Evolutionary conservation across 2,329 filamentous ascomycete species (phyloP).

Genomic region (Xylaria sp.): DNA sequence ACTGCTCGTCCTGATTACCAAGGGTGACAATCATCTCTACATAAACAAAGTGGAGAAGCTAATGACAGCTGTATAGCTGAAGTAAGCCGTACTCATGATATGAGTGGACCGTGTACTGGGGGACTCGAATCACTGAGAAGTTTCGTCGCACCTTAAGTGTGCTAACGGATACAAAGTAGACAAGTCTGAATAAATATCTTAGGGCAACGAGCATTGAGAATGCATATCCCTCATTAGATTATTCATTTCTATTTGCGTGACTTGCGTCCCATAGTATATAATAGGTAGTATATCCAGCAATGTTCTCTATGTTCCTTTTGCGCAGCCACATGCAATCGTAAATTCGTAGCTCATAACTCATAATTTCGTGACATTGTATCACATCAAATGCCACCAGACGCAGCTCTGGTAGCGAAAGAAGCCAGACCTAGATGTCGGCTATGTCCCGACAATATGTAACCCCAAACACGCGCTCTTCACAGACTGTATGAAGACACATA

Average conservation of each 20-base stretch:
- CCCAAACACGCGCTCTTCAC: conserved; percentile 25
- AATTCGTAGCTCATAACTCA: conserved; percentile 23
- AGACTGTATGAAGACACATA: conserved; percentile 49
- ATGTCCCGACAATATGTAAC: not conserved
- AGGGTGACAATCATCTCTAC: no score
- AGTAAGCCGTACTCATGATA: no score
- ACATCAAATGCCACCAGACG: not conserved
- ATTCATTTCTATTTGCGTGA: conserved; percentile 5
- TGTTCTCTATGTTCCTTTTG: conserved; percentile 4
- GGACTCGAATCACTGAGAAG: not conserved
- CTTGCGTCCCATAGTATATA: conserved; percentile 36
- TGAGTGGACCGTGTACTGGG: no score
- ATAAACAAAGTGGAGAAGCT: no score
- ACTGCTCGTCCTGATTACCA: no score
- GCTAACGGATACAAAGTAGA: not conserved
- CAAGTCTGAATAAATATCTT: not conserved
- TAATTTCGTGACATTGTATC: conserved; percentile 19
- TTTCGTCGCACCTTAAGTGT: not conserved
- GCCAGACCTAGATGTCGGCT: not conserved
- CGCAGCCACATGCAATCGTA: conserved; percentile 17
- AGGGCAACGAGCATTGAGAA: not conserved
- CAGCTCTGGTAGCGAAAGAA: not conserved
- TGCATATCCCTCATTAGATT: not conserved
- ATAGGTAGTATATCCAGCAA: conserved; percentile 35
- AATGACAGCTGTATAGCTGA: not conserved